Percentiles rank a stretch among this genome's conserved stretches.
phyloP scores from a whole-genome alignment of 768 basidiomycete species.

The Leccinum disarticulatum region DNA sequence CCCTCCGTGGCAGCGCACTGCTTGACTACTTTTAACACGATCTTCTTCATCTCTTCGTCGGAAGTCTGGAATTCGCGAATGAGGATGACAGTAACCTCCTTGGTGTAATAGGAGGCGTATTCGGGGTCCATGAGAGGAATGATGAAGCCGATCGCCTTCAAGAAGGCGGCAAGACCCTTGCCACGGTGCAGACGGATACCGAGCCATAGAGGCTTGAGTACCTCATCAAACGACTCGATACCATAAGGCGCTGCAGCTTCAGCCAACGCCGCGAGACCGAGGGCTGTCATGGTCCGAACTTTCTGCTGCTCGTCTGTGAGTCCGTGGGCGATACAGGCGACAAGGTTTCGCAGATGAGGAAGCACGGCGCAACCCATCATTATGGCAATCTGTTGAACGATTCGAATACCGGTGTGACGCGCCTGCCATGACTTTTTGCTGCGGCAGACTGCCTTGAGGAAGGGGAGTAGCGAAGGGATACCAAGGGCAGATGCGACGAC shows the following conservation, averaged over 20 bases:
- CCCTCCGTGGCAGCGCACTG: conserved; percentile 99
- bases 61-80: conserved; percentile 99
- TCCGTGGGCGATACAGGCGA: conserved; percentile 90
- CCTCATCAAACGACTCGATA: conserved; percentile 99
- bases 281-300: conserved; percentile 77
- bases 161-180: conserved; percentile 74
- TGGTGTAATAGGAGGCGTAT: conserved; percentile 98
- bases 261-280: conserved; percentile 85
- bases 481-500: conserved; percentile 98
- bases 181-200: conserved; percentile 78
- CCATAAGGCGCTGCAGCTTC: conserved; percentile 98
- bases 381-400: conserved; percentile 98
- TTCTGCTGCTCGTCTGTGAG: conserved; percentile 79
- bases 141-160: conserved; percentile 97
- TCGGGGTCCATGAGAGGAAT: conserved; percentile 99
- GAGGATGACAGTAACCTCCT: conserved; percentile 94
- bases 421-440: conserved; percentile 99
- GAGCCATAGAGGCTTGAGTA: conserved; percentile 78
- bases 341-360: conserved; percentile 94
- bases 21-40: conserved; percentile 97
- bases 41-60: conserved; percentile 99
- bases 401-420: conserved; percentile 97
- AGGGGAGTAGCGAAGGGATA: conserved; percentile 95
- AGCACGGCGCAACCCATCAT: conserved; percentile 99
- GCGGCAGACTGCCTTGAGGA: conserved; percentile 97